phyloP scores from a whole-genome alignment of 345 rosid species.

The Hevea brasiliensis region DNA sequence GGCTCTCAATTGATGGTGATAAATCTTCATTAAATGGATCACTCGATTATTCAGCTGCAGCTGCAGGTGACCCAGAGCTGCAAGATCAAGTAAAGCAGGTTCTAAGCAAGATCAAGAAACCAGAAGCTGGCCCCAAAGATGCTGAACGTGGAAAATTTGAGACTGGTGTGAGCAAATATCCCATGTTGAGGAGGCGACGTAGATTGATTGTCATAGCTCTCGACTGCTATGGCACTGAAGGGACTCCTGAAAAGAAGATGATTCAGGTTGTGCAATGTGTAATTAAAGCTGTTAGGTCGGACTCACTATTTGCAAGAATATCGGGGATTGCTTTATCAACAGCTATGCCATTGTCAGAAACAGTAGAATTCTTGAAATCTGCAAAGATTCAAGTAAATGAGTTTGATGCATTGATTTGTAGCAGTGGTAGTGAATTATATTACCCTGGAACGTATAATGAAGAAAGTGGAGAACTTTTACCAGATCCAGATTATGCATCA shows the following conservation, averaged over 20 bases:
- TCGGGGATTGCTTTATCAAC: slow-evolving; percentile 80
- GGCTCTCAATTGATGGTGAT: slow-evolving; percentile 93
- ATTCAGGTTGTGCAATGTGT: slow-evolving; percentile 55
- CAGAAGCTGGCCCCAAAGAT: slow-evolving; percentile 44
- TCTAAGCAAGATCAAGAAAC: slow-evolving; percentile 65
- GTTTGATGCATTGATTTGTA: slow-evolving; percentile 85
- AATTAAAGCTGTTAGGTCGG: slow-evolving; percentile 61
- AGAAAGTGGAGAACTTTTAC: slow-evolving; percentile 68
- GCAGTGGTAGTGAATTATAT: slow-evolving; percentile 91
- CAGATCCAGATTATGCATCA: slow-evolving; percentile 80
- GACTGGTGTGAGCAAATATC: slow-evolving; percentile 59
- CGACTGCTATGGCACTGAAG: slow-evolving; percentile 71
- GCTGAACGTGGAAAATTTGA: slow-evolving; percentile 56
- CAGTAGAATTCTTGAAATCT: slow-evolving; percentile 53
- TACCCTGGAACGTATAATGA: slow-evolving; percentile 65
- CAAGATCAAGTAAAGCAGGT: slow-evolving; percentile 72
- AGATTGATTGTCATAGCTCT: slow-evolving; percentile 67
- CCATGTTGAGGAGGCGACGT: slow-evolving; percentile 70
- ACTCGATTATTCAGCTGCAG: slow-evolving; percentile 40
- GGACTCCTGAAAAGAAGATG: slow-evolving; percentile 67
- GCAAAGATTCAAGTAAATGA: slow-evolving; percentile 67
- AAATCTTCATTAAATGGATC: slow-evolving; percentile 58
- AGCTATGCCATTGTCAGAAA: slow-evolving; percentile 76
- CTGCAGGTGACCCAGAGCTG: slow-evolving; percentile 43
- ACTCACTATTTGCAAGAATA: slow-evolving; percentile 54